Evolutionary conservation across 2,329 filamentous ascomycete species (phyloP).

Genomic region (Ceratocystis cubensis): DNA sequence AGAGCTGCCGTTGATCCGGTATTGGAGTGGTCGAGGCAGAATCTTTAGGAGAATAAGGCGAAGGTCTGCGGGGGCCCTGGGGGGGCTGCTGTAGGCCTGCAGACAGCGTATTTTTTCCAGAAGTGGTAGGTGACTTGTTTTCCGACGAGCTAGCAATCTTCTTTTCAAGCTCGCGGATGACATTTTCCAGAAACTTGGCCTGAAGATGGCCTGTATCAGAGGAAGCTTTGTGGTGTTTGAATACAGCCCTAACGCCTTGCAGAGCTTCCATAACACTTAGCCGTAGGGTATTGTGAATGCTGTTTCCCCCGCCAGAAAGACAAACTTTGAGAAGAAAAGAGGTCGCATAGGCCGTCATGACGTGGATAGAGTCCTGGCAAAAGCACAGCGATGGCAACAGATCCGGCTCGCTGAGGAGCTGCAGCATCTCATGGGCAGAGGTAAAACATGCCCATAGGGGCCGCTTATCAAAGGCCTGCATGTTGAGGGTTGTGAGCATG

Average conservation of each 20-base stretch:
- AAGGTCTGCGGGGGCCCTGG: background rate
- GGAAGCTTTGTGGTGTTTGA: constrained; percentile 26
- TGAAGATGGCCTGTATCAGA: constrained; percentile 26
- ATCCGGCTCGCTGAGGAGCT: constrained; percentile 25
- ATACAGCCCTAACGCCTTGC: constrained; percentile 23
- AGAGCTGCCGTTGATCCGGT: background rate
- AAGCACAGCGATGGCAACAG: constrained; percentile 29
- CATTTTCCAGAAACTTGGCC: constrained; percentile 25
- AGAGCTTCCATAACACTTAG: constrained; percentile 21
- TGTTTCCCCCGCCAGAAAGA: constrained; percentile 15
- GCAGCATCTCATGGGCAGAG: constrained; percentile 28
- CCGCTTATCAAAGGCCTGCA: constrained; percentile 24
- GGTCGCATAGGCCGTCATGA: constrained; percentile 33
- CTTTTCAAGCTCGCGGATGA: constrained; percentile 18
- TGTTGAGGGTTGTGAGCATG: constrained; percentile 24
- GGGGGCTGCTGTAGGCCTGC: background rate
- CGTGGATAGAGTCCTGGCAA: constrained; percentile 32
- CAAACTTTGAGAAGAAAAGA: constrained; percentile 30
- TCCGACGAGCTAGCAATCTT: constrained; percentile 9
- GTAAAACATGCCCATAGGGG: constrained; percentile 27
- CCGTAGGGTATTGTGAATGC: constrained; percentile 19
- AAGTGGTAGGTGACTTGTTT: background rate
- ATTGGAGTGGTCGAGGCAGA: background rate
- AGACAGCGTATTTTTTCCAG: background rate
- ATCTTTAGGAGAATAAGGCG: background rate